Evolutionary conservation across 2,329 filamentous ascomycete species (phyloP).

Genomic region (Xylariaceae sp.): DNA sequence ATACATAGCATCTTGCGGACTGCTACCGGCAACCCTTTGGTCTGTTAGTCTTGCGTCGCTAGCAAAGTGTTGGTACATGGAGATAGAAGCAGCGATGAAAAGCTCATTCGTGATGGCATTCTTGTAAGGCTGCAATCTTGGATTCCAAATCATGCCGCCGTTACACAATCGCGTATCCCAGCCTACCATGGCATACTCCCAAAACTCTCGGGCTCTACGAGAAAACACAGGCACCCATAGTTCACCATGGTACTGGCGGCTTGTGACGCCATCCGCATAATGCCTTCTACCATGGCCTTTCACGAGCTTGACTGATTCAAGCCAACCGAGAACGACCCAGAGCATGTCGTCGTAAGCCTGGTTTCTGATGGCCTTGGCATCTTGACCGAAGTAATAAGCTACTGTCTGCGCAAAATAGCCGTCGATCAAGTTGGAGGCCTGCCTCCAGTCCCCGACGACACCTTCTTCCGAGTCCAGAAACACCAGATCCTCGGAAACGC

Average conservation of each 20-base stretch:
- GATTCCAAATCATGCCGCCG: constrained; percentile 91
- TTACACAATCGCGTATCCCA: constrained; percentile 80
- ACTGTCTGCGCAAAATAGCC: constrained; percentile 74
- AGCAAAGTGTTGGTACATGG: constrained; percentile 87
- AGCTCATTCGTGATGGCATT: constrained; percentile 95
- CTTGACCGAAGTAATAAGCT: constrained; percentile 82
- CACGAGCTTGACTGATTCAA: constrained; percentile 77
- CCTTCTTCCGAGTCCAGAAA: constrained; percentile 29
- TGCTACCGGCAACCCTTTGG: constrained; percentile 37
- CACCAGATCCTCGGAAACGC: constrained; percentile 60
- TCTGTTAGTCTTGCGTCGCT: constrained; percentile 50
- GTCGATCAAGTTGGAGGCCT: constrained; percentile 75
- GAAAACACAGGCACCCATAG: constrained; percentile 75
- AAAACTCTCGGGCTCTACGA: constrained; percentile 80
- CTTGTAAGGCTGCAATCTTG: constrained; percentile 77
- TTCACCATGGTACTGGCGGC: constrained; percentile 67
- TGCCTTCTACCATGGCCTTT: constrained; percentile 62
- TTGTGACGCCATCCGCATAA: constrained; percentile 41
- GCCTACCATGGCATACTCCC: constrained; percentile 71
- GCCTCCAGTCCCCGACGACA: constrained; percentile 40
- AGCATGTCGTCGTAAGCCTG: constrained; percentile 89
- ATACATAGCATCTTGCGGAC: constrained; percentile 56
- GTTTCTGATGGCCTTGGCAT: constrained; percentile 68
- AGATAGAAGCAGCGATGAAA: constrained; percentile 77
- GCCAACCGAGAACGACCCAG: constrained; percentile 91